These are phyloP conservation scores for Claviceps sp. DNA, from an alignment of 2,329 filamentous ascomycete genomes.

Conservation along the genomic window DNA sequence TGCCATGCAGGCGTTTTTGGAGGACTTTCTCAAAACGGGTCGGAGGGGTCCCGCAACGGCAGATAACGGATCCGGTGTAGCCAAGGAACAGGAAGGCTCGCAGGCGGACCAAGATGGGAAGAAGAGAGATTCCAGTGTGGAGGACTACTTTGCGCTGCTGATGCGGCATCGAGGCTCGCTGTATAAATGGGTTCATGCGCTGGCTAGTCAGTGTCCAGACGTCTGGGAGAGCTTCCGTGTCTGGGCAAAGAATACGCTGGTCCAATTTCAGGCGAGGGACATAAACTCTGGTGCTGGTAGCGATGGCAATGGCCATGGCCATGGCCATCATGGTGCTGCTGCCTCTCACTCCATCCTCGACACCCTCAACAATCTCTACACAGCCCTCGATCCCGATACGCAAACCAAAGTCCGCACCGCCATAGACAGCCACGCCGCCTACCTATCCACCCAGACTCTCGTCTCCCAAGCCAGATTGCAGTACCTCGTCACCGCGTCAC, in stretches of 20 bases:
- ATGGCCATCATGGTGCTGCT: too few relatives aligned
- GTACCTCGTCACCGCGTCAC: slow-evolving; percentile 34
- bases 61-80: slow-evolving; percentile 1
- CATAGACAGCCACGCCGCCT: slow-evolving; percentile 46
- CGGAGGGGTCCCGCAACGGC: slow-evolving; percentile 13
- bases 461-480: slow-evolving; percentile 43
- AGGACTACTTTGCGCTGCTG: slow-evolving; percentile 58
- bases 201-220: slow-evolving; percentile 54
- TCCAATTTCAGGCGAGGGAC: slow-evolving; percentile 34
- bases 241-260: slow-evolving; percentile 45
- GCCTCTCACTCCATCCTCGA: slow-evolving; percentile 17
- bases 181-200: slow-evolving; percentile 59
- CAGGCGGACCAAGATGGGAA: neutral
- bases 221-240: slow-evolving; percentile 45
- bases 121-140: slow-evolving; percentile 41
- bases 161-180: slow-evolving; percentile 47
- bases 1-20: slow-evolving; percentile 54
- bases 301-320: too few relatives aligned
- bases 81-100: neutral
- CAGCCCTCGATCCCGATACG: slow-evolving; percentile 31
- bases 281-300: too few relatives aligned
- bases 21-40: slow-evolving; percentile 52
- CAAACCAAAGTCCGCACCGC: slow-evolving; percentile 32
- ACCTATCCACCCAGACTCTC: slow-evolving; percentile 41
- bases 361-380: slow-evolving; percentile 28